Evolutionary conservation across 805 yeast species (phyloP).

Genomic region (Cyberlindnera japonica): DNA sequence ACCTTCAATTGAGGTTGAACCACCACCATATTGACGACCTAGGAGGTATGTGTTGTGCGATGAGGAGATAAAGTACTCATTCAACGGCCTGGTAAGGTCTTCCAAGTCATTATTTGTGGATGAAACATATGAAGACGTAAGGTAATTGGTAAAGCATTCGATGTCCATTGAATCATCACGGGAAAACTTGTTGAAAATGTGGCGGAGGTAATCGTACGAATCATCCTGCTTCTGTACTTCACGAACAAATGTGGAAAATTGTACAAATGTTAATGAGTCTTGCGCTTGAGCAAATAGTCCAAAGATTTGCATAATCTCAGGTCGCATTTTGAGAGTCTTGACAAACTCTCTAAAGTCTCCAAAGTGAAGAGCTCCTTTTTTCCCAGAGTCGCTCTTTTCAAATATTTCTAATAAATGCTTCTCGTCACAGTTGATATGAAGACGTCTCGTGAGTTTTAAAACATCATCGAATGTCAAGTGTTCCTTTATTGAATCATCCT

Average conservation of each 20-base stretch:
- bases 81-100: slow-evolving; percentile 62
- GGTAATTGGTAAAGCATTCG: slow-evolving; percentile 26
- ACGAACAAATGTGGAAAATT: slow-evolving; percentile 42
- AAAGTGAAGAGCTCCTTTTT: slow-evolving; percentile 55
- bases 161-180: slow-evolving; percentile 9
- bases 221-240: slow-evolving; percentile 45
- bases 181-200: slow-evolving; percentile 37
- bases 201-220: slow-evolving; percentile 28
- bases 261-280: slow-evolving; percentile 26
- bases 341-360: slow-evolving; percentile 76
- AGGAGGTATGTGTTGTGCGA: slow-evolving; percentile 91
- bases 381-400: slow-evolving; percentile 45
- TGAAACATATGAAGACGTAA: slow-evolving; percentile 28
- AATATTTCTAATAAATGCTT: slow-evolving; percentile 48
- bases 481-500: slow-evolving; percentile 33
- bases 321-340: slow-evolving; percentile 56
- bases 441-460: slow-evolving; percentile 54
- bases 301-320: slow-evolving; percentile 58
- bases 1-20: slow-evolving; percentile 86
- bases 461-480: slow-evolving; percentile 63
- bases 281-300: slow-evolving; percentile 26
- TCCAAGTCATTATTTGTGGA: slow-evolving; percentile 21
- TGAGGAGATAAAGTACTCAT: slow-evolving; percentile 85
- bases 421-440: slow-evolving; percentile 71
- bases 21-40: slow-evolving; percentile 86